Evolutionary conservation across 1,139 yeast genomes (phyloP), one percentile per base, ranked within the genome.

Genomic region (Suhomyces anneliseae): DNA sequence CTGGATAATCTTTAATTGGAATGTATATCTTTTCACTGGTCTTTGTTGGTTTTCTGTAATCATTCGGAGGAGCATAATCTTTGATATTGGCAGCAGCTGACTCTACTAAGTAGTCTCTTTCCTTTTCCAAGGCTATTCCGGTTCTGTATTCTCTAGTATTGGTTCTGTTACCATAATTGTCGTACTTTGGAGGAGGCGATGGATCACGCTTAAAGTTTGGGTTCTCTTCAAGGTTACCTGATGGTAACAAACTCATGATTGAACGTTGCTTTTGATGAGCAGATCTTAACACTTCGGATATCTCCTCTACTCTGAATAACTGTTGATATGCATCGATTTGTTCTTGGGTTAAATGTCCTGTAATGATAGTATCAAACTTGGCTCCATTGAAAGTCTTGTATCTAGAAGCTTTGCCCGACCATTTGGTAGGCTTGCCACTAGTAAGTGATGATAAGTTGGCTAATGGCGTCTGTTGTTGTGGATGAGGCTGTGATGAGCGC

Each of bases 151-250:
- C 96, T 46, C 95, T 71, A 0, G 98, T 90, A 62, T 95, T 93
- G 12, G 81, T 81, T 60, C 98, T 83, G 60, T 83, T 84, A 44
- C 99, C 99, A 29, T 73, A 68, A 36, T 75, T 66, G 67, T 95
- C 98, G 65, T 93, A 95, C 52, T 81, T 82, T 1, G 99, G 99
- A 7, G 97, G 93, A 0, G 99, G 98, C 6, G 97, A 88, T 0
- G 93, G 92, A 1, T 95, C 90, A 54, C 90, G 64, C 55, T 62
- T 54, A 50, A 66, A 67, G 37, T 64, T 60, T 5, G 76, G 66
- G 42, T 60, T 57, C 7, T 52, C 48, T 1, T 43, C 53, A 12
- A 54, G 50, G 36, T 64, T 56, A 5, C 70, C 68, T 6, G 77
- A 72, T 2, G 79, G 79, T 37, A 75, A 56, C 7, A 70, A 54